A percentile compares a stretch with the other conserved stretches of the same genome.
Conservation (phyloP, 305 asterid species). For the Rubia peregrina region DNA sequence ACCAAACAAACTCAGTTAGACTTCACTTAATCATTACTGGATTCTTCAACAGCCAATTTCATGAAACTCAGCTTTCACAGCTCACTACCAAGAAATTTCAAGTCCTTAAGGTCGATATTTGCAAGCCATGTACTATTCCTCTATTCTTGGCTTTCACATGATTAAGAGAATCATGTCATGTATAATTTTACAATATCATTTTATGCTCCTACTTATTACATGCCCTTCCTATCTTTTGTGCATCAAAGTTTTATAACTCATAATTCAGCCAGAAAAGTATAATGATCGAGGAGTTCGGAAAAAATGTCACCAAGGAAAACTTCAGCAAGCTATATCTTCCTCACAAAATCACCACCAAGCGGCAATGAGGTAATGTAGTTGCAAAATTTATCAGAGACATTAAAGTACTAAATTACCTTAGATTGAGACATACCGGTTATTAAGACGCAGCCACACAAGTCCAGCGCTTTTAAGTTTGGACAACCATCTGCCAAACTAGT, state of each 20-base stretch:
- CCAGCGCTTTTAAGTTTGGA: constrained; percentile 73
- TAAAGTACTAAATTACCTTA: neutral
- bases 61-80: too few relatives aligned
- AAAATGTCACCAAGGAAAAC: neutral
- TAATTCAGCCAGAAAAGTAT: neutral
- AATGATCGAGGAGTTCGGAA: neutral
- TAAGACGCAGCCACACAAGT: constrained; percentile 91
- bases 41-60: neutral
- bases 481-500: constrained; percentile 94
- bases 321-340: neutral
- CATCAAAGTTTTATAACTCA: neutral
- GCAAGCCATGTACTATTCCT: neutral
- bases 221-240: neutral
- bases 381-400: neutral
- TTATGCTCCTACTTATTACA: neutral
- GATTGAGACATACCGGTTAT: constrained; percentile 54
- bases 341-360: neutral
- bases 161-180: neutral
- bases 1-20: neutral
- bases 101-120: neutral
- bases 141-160: neutral
- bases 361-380: neutral
- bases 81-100: neutral
- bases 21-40: neutral
- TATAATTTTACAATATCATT: neutral